Evolutionary conservation across 805 yeast species (phyloP).

Genomic region (Saturnispora sekii): DNA sequence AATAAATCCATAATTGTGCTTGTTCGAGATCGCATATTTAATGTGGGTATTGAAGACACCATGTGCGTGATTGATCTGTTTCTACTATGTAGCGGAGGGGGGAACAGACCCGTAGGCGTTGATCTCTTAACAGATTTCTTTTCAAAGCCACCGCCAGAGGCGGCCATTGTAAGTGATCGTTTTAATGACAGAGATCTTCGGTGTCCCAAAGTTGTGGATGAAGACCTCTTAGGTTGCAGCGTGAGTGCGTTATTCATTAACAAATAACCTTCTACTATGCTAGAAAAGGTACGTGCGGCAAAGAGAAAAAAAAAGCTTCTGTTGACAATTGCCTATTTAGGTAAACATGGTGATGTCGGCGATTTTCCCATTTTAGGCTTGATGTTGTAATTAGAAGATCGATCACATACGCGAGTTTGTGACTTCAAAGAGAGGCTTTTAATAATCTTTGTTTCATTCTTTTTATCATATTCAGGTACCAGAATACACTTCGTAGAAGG

Average conservation of each 20-base stretch:
- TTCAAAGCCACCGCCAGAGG: neutral
- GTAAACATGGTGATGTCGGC: too few species aligned
- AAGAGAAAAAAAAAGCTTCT: neutral
- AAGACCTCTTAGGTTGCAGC: constrained; percentile 4
- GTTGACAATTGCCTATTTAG: too few species aligned
- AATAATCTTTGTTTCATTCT: too few species aligned
- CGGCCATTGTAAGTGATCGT: neutral
- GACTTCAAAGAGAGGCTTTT: too few species aligned
- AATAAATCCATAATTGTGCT: neutral
- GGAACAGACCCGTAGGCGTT: neutral
- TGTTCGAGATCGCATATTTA: neutral
- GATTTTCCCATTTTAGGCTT: too few species aligned
- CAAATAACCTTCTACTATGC: neutral
- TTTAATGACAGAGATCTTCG: constrained; percentile 1
- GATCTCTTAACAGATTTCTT: constrained; percentile 1
- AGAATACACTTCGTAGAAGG: too few species aligned
- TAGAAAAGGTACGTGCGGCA: neutral
- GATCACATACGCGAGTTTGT: too few species aligned
- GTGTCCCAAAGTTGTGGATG: too few species aligned
- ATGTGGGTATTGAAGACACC: too few species aligned
- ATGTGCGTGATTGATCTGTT: neutral
- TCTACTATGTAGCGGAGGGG: neutral
- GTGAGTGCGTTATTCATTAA: constrained; percentile 5
- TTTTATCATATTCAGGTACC: too few species aligned
- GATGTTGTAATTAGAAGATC: too few species aligned